Evolutionary conservation across 805 yeast species (phyloP).

Genomic region (Kuraishia piskuri): DNA sequence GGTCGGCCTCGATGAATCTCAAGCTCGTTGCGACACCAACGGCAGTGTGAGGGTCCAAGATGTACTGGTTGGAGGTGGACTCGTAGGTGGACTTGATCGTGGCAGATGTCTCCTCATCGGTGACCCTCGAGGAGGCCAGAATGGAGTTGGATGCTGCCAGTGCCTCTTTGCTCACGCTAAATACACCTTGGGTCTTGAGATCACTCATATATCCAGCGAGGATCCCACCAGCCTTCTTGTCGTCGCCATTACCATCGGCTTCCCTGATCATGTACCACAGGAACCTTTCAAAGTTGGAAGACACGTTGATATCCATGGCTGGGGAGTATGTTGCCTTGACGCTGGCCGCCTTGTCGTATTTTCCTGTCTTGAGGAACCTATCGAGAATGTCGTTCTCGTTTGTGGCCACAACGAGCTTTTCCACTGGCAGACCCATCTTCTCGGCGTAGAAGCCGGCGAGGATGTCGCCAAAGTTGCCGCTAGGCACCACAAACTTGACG

Average conservation of each 20-base stretch:
- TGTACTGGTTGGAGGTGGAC: constrained; percentile 53
- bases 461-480: constrained; percentile 98
- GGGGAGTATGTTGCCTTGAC: constrained; percentile 92
- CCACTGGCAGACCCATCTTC: constrained; percentile 91
- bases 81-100: constrained; percentile 70
- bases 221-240: constrained; percentile 63
- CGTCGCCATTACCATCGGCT: constrained; percentile 48
- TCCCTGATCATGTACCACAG: constrained; percentile 89
- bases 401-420: constrained; percentile 85
- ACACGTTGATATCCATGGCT: constrained; percentile 96
- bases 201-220: constrained; percentile 72
- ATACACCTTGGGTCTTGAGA: constrained; percentile 69
- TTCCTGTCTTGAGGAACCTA: constrained; percentile 82
- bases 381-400: constrained; percentile 92
- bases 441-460: constrained; percentile 94
- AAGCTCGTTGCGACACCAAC: constrained; percentile 84
- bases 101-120: constrained; percentile 66
- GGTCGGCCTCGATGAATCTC: constrained; percentile 41
- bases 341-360: constrained; percentile 62
- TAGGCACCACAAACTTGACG: constrained; percentile 87
- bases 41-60: constrained; percentile 94
- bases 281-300: constrained; percentile 93
- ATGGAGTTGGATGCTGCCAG: constrained; percentile 57
- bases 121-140: constrained; percentile 74
- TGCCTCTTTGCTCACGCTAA: constrained; percentile 58